phyloP scores from a whole-genome alignment of 2,329 filamentous ascomycete genomes.

The Sporothrix curviconia region DNA sequence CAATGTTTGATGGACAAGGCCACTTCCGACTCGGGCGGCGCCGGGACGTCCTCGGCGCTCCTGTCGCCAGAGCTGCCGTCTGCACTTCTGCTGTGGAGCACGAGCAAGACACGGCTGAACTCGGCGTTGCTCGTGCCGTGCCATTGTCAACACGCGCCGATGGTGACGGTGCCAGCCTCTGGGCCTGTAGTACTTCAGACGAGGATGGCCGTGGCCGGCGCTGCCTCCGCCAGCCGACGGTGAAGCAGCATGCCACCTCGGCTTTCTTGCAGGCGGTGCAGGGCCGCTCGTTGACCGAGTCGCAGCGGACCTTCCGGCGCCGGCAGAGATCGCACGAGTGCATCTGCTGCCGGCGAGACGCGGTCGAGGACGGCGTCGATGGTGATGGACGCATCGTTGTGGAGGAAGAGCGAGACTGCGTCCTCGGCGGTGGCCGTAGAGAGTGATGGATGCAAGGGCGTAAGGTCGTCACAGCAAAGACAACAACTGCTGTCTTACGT shows the following conservation, averaged over 20 bases:
- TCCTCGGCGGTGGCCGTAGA: no score
- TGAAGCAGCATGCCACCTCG: constrained; percentile 8
- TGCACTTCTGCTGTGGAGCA: not conserved
- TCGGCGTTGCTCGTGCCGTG: no score
- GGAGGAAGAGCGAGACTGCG: not conserved
- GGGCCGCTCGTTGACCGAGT: constrained; percentile 5
- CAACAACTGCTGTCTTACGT: no score
- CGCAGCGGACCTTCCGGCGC: constrained; percentile 14
- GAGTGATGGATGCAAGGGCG: no score
- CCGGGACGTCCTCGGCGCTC: not conserved
- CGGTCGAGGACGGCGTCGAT: not conserved
- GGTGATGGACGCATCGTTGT: not conserved
- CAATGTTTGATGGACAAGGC: constrained; percentile 13
- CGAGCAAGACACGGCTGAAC: not conserved
- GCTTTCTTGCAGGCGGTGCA: constrained; percentile 13
- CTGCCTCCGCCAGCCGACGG: constrained; percentile 6
- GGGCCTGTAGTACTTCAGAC: no score
- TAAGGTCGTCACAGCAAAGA: no score
- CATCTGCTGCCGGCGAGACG: constrained; percentile 12
- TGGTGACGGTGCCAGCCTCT: not conserved
- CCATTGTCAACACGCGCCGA: no score
- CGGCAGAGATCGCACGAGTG: constrained; percentile 16
- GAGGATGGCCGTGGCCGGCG: not conserved
- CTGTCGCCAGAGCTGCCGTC: not conserved
- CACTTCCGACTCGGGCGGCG: constrained; percentile 13